Conservation (phyloP, 2,329 filamentous ascomycete species). For the Ophiostoma himal-ulmi region DNA sequence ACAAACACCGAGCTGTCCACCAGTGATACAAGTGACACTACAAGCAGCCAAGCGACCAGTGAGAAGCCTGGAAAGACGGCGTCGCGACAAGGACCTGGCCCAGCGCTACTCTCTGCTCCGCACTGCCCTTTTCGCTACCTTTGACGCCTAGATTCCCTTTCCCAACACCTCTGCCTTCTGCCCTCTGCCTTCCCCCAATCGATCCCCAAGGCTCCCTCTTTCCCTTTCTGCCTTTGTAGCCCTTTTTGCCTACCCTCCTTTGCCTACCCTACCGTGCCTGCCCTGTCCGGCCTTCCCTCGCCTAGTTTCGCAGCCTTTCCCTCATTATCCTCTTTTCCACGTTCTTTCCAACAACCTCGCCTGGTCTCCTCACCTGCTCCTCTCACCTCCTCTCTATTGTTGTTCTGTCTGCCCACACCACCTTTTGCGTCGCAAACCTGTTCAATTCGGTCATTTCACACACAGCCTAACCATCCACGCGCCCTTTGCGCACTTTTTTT, state of each 20-base stretch:
- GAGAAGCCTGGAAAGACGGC: background rate
- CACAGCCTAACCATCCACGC: background rate
- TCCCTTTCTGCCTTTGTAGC: conserved; percentile 4
- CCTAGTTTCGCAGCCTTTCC: conserved; percentile 18
- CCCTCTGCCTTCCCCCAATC: conserved; percentile 2
- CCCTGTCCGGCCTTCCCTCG: conserved; percentile 8
- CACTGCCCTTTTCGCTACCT: background rate
- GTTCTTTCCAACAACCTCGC: conserved; percentile 15
- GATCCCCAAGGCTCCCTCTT: conserved; percentile 8
- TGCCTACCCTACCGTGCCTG: background rate
- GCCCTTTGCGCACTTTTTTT: background rate
- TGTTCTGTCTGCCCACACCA: background rate
- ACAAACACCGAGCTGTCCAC: background rate
- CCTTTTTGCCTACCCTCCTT: background rate
- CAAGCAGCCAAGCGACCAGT: background rate
- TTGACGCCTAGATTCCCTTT: background rate
- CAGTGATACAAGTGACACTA: background rate
- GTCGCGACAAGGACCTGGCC: background rate
- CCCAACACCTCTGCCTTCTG: background rate
- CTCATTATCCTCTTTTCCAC: conserved; percentile 14
- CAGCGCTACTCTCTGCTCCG: conserved; percentile 3
- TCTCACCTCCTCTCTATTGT: background rate
- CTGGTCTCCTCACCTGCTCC: background rate
- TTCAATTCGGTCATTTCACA: background rate
- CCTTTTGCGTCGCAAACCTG: background rate